Percentiles rank a stretch among this genome's conserved stretches.
These are phyloP conservation scores for Fusarium nisikadoi DNA, from an alignment of 2,329 filamentous ascomycete species.

Conservation along the genomic window DNA sequence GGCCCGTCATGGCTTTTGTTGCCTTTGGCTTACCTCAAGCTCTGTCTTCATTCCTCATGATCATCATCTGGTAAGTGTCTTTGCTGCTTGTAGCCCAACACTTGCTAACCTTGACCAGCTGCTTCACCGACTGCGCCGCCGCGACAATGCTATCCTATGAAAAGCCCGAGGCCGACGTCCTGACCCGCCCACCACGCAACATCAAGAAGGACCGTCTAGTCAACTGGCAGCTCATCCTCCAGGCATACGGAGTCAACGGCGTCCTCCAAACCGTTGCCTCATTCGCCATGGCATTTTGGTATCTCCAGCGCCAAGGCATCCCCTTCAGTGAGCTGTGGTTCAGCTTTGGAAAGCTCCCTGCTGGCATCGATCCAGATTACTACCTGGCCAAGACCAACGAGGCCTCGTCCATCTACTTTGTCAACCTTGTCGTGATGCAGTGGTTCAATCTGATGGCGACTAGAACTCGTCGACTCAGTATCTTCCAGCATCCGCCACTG, in stretches of 20 bases:
- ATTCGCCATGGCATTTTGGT: conserved; percentile 75
- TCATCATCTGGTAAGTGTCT: conserved; percentile 65
- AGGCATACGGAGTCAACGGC: conserved; percentile 78
- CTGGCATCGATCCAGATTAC: conserved; percentile 62
- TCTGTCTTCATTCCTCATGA: conserved; percentile 78
- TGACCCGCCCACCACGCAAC: conserved; percentile 65
- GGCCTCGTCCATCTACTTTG: conserved; percentile 80
- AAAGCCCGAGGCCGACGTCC: conserved; percentile 78
- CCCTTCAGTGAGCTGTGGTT: conserved; percentile 75
- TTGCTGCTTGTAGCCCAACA: rapidly evolving
- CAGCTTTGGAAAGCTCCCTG: conserved; percentile 67
- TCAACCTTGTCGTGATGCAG: conserved; percentile 85
- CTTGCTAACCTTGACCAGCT: conserved; percentile 52
- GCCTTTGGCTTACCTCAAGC: conserved; percentile 79
- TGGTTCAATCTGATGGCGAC: conserved; percentile 80
- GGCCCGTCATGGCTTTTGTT: conserved; percentile 80
- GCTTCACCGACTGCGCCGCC: conserved; percentile 80
- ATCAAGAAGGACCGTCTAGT: conserved; percentile 78
- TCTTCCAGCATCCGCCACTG: conserved; percentile 77
- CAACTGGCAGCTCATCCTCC: conserved; percentile 76
- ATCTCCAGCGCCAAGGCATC: conserved; percentile 70
- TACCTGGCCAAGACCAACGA: conserved; percentile 67
- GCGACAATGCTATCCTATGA: conserved; percentile 81
- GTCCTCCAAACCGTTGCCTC: conserved; percentile 68
- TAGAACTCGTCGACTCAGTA: conserved; percentile 71